A percentile compares a stretch with the other conserved stretches of the same genome.
phyloP scores from a whole-genome alignment of 352 stramenopile genomes.

The Phytophthora cactorum region DNA sequence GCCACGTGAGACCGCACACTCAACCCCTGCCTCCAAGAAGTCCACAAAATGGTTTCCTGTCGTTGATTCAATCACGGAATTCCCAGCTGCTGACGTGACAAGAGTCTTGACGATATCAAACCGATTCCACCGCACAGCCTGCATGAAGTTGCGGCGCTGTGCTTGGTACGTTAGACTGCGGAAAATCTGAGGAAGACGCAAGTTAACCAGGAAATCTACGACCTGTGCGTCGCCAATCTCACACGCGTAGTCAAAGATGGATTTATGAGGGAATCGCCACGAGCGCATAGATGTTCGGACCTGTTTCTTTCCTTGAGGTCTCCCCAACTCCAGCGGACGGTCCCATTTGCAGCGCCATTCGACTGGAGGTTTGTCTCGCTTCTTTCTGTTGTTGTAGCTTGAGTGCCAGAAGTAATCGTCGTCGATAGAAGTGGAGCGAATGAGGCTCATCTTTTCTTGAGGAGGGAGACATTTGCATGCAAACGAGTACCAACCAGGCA shows the following conservation, averaged over 20 bases:
- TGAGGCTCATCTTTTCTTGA: constrained; percentile 41
- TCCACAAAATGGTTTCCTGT: constrained; percentile 52
- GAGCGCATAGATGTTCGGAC: constrained; percentile 40
- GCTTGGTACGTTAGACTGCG: constrained; percentile 44
- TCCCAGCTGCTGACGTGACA: constrained; percentile 23
- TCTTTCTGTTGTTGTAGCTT: constrained; percentile 46
- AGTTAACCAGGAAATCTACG: constrained; percentile 35
- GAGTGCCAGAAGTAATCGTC: constrained; percentile 47
- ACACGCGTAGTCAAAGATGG: constrained; percentile 49
- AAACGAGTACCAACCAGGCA: constrained; percentile 69
- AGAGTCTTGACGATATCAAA: constrained; percentile 55
- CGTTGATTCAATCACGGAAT: constrained; percentile 19
- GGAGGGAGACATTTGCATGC: constrained; percentile 26
- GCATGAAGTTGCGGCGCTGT: constrained; percentile 62
- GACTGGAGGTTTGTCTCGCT: constrained; percentile 16
- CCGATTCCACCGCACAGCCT: constrained; percentile 66
- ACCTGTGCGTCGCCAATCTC: constrained; percentile 40
- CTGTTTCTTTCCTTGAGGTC: constrained; percentile 24
- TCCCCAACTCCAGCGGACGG: constrained; percentile 19
- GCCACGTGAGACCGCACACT: constrained; percentile 60
- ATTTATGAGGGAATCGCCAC: constrained; percentile 50
- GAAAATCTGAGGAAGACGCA: constrained; percentile 41
- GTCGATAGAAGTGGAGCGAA: constrained; percentile 27
- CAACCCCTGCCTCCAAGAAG: constrained; percentile 66
- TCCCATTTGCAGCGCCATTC: constrained; percentile 37